A percentile compares a stretch with the other conserved stretches of the same genome.
phyloP scores from a whole-genome alignment of 257 asterid species.

The Solanum commersonii region DNA sequence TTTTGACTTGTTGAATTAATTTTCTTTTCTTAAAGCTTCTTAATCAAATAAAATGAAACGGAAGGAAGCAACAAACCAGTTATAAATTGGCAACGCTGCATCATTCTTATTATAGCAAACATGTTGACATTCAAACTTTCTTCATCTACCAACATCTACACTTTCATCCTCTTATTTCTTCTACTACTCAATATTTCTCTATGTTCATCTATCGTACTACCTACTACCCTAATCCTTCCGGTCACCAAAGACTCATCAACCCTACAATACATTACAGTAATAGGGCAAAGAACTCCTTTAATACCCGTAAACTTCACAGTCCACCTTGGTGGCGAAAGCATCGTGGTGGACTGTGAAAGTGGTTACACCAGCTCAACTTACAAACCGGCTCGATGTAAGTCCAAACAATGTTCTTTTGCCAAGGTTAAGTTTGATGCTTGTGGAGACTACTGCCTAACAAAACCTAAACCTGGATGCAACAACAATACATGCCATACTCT shows the following conservation, averaged over 20 bases:
- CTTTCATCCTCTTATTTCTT: background rate
- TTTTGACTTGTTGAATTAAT: too few species aligned
- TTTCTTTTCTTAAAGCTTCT: too few species aligned
- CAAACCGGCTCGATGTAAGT: slow-evolving; percentile 36
- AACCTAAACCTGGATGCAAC: slow-evolving; percentile 48
- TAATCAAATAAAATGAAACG: too few species aligned
- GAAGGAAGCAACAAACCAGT: too few species aligned
- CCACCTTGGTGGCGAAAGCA: slow-evolving; percentile 64
- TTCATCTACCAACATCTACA: background rate
- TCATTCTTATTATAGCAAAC: background rate
- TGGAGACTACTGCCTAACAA: slow-evolving; percentile 21
- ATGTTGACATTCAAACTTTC: background rate
- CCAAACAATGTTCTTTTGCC: slow-evolving; percentile 50
- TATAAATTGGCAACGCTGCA: background rate
- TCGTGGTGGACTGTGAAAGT: slow-evolving; percentile 62
- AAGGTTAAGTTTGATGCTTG: slow-evolving; percentile 3
- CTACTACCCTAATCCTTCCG: slow-evolving; percentile 31
- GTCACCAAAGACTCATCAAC: slow-evolving; percentile 50
- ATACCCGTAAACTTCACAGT: slow-evolving; percentile 41
- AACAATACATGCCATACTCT: slow-evolving; percentile 26
- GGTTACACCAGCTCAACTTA: slow-evolving; percentile 9
- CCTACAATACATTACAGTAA: slow-evolving; percentile 35
- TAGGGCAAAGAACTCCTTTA: slow-evolving; percentile 47
- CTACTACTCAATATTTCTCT: background rate
- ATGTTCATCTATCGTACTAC: background rate